These are phyloP conservation scores for Hymenoscyphus repandus DNA, from an alignment of 2,329 filamentous ascomycete species.

Conservation along the genomic window DNA sequence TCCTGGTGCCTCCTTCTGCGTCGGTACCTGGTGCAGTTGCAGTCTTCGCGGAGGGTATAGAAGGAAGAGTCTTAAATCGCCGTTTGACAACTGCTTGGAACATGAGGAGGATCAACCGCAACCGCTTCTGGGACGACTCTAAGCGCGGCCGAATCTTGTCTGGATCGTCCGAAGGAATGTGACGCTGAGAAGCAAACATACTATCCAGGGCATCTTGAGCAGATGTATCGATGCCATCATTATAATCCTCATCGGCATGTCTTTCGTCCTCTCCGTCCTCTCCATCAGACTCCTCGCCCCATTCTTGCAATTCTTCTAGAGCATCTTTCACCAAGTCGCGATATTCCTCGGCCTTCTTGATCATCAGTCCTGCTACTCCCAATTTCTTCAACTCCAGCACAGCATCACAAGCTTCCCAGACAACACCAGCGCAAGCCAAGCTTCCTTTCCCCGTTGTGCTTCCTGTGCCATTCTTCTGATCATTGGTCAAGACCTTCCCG, in stretches of 20 bases:
- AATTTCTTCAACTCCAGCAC: constrained; percentile 57
- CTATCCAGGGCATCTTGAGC: constrained; percentile 60
- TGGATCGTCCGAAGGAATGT: constrained; percentile 60
- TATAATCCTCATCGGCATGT: constrained; percentile 41
- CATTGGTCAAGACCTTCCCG: constrained; percentile 46
- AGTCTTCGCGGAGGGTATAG: constrained; percentile 36
- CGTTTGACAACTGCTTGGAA: constrained; percentile 67
- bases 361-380: constrained; percentile 66
- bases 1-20: constrained; percentile 12
- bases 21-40: constrained; percentile 23
- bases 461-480: constrained; percentile 40
- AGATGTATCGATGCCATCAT: constrained; percentile 32
- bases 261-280: constrained; percentile 52
- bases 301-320: constrained; percentile 80
- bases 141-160: constrained; percentile 60
- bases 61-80: constrained; percentile 55
- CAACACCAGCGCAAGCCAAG: constrained; percentile 63
- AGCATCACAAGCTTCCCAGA: constrained; percentile 81
- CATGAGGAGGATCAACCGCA: constrained; percentile 63
- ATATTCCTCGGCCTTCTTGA: constrained; percentile 68
- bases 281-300: constrained; percentile 65
- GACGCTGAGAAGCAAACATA: constrained; percentile 56
- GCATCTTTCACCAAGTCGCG: constrained; percentile 74
- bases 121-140: constrained; percentile 55
- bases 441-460: constrained; percentile 42